A percentile compares a stretch with the other conserved stretches of the same genome.
These are phyloP conservation scores for Seiridium unicorne DNA, from an alignment of 2,329 filamentous ascomycete species.

Conservation along the genomic window DNA sequence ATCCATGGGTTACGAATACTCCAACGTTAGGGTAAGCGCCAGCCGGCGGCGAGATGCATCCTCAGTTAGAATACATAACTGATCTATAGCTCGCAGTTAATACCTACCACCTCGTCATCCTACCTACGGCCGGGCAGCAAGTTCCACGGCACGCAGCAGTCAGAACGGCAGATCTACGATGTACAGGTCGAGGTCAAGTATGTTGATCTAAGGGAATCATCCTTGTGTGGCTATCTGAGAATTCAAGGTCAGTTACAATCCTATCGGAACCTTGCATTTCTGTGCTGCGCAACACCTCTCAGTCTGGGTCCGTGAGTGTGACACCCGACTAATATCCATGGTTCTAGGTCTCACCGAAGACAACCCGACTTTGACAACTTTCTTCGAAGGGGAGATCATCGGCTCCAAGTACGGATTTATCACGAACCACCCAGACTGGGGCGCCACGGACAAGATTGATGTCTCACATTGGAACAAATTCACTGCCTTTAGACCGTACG, in stretches of 20 bases:
- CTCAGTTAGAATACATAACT: not conserved
- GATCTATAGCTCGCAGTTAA: constrained; percentile 48
- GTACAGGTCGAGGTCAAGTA: constrained; percentile 97
- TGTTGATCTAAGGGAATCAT: constrained; percentile 91
- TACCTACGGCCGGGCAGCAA: constrained; percentile 84
- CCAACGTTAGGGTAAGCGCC: constrained; percentile 50
- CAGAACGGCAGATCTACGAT: constrained; percentile 88
- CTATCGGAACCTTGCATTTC: not conserved
- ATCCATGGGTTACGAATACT: constrained; percentile 52
- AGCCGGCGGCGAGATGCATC: not conserved
- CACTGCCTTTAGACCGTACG: constrained; percentile 76
- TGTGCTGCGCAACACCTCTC: not conserved
- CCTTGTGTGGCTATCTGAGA: constrained; percentile 88
- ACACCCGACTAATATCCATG: not conserved
- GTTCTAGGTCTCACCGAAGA: constrained; percentile 81
- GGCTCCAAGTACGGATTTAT: constrained; percentile 92
- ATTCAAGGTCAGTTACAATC: constrained; percentile 72
- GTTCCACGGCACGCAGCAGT: constrained; percentile 89
- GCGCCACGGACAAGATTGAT: constrained; percentile 87
- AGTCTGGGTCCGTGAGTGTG: not conserved
- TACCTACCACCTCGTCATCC: constrained; percentile 79
- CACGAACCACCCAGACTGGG: constrained; percentile 87
- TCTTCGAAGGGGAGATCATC: constrained; percentile 98
- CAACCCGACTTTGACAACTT: constrained; percentile 95
- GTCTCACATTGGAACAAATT: constrained; percentile 93